Conservation (phyloP, 2,329 filamentous ascomycete genomes). For the Sporothrix brunneoviolacea region DNA sequence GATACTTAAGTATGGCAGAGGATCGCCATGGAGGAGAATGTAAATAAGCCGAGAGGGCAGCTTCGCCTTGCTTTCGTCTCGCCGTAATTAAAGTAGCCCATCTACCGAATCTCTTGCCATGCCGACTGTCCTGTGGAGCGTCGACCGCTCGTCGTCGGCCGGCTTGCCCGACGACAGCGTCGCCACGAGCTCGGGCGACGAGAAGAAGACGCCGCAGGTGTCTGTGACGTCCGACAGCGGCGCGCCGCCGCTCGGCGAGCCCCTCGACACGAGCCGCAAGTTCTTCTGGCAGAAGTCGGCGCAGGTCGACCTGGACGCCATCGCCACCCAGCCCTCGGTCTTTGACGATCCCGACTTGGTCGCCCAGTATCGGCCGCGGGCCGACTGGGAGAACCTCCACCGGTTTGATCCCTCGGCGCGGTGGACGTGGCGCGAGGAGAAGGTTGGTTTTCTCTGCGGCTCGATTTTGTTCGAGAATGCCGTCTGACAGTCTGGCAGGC, state of each 20-base stretch:
- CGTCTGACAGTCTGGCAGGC: too few relatives aligned
- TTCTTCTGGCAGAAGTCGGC: conserved; percentile 28
- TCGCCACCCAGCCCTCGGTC: conserved; percentile 31
- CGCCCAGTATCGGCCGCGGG: conserved; percentile 27
- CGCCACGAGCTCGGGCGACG: conserved; percentile 7
- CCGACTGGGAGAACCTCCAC: conserved; percentile 34
- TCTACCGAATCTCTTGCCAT: not conserved
- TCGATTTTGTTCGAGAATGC: too few relatives aligned
- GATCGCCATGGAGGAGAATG: too few relatives aligned
- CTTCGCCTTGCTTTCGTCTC: too few relatives aligned
- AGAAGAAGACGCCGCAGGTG: conserved; percentile 8
- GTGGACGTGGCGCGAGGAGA: conserved; percentile 36
- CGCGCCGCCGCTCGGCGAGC: conserved; percentile 25
- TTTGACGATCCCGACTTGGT: conserved; percentile 33
- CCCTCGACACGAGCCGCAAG: conserved; percentile 20
- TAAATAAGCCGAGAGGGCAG: too few relatives aligned
- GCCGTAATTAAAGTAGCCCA: too few relatives aligned
- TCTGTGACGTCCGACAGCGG: not conserved
- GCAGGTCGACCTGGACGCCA: conserved; percentile 25
- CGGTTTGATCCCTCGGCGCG: conserved; percentile 39
- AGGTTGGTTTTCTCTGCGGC: too few relatives aligned
- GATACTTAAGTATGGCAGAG: too few relatives aligned
- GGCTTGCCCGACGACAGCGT: conserved; percentile 1
- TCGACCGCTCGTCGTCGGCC: not conserved
- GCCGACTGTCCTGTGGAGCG: conserved; percentile 5